phyloP scores from a whole-genome alignment of 352 stramenopile genomes.

The Pythium angustatum region DNA sequence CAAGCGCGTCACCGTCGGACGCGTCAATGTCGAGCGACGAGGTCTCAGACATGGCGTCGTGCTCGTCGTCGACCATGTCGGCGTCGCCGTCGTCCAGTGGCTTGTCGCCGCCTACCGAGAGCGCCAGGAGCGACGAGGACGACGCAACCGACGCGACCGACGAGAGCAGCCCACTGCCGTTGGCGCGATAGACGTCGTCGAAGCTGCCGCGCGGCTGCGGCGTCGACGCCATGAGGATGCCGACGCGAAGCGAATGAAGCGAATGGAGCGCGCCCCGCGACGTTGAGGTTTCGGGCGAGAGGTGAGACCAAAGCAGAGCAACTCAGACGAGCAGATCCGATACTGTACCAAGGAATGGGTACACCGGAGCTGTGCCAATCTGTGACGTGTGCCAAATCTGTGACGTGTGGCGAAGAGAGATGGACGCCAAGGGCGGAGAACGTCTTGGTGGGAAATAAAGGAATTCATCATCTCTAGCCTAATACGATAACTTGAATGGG shows the following conservation, averaged over 20 bases:
- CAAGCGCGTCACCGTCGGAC: slow-evolving; percentile 8
- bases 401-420: no score
- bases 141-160: slow-evolving; percentile 16
- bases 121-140: slow-evolving; percentile 8
- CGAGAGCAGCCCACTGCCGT: slow-evolving; percentile 24
- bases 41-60: slow-evolving; percentile 33
- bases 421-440: no score
- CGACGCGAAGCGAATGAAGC: no score
- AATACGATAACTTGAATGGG: neutral
- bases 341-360: slow-evolving; percentile 1
- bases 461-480: neutral
- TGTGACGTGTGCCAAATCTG: neutral
- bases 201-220: slow-evolving; percentile 19
- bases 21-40: slow-evolving; percentile 33
- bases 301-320: neutral
- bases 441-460: no score
- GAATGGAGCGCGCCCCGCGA: no score
- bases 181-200: slow-evolving; percentile 25
- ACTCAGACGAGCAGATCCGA: neutral
- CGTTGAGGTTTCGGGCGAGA: no score
- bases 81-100: slow-evolving; percentile 18
- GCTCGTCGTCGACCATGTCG: slow-evolving; percentile 20
- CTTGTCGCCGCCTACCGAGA: slow-evolving; percentile 11
- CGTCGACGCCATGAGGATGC: slow-evolving; percentile 6
- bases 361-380: neutral